Evolutionary conservation across 345 rosid genomes (phyloP).

Genomic region (Salix caprea): DNA sequence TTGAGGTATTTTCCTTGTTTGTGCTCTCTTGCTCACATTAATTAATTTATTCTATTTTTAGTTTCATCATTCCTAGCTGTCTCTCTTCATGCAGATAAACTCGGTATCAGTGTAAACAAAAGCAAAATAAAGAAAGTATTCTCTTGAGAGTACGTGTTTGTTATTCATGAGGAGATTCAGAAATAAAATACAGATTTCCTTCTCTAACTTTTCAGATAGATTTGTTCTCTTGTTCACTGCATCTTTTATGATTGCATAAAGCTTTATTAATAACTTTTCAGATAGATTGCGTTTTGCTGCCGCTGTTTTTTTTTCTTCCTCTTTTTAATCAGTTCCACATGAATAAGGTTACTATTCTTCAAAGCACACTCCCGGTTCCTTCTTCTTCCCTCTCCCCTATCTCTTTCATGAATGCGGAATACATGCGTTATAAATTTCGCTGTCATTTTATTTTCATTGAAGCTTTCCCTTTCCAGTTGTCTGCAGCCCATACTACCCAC

Average conservation of each 20-base stretch:
- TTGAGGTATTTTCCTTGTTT: constrained; percentile 8
- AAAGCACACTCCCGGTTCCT: background rate
- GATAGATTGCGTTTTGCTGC: background rate
- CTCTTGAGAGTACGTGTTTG: background rate
- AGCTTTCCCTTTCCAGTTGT: constrained; percentile 21
- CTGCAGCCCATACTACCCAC: constrained; percentile 33
- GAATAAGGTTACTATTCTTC: background rate
- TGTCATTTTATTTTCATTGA: background rate
- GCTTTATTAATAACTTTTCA: background rate
- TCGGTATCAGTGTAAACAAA: constrained; percentile 17
- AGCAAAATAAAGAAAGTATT: constrained; percentile 1
- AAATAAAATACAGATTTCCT: background rate
- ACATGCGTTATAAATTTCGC: background rate
- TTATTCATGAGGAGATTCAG: background rate
- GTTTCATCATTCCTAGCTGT: constrained; percentile 21
- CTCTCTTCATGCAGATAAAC: constrained; percentile 37
- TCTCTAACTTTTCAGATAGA: background rate
- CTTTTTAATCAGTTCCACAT: background rate
- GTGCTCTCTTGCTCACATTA: background rate
- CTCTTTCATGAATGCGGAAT: background rate
- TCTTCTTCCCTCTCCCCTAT: background rate
- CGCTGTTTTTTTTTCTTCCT: background rate
- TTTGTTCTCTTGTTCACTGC: background rate
- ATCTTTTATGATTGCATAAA: background rate
- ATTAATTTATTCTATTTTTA: background rate